Percentiles rank a stretch among this genome's conserved stretches.
phyloP scores from a whole-genome alignment of 176 grass and related monocot species.

The Saccharum officinarum region DNA sequence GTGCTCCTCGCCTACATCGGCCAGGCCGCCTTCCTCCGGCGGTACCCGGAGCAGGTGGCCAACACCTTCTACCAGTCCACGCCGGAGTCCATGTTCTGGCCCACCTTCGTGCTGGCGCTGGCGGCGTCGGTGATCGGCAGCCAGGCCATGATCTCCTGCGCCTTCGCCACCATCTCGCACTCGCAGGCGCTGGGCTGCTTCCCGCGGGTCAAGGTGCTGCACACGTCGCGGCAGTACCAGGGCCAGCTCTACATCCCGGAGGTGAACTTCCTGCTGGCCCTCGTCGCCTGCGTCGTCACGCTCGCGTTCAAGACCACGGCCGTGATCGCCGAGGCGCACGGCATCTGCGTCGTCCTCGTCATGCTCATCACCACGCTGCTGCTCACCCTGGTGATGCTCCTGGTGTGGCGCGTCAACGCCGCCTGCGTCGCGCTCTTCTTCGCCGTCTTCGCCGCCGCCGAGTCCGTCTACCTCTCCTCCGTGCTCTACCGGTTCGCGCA shows the following conservation, averaged over 20 bases:
- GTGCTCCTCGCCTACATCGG: constrained; percentile 73
- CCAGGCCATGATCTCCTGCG: constrained; percentile 78
- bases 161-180: constrained; percentile 67
- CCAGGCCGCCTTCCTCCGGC: constrained; percentile 59
- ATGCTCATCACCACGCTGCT: constrained; percentile 67
- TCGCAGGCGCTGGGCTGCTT: constrained; percentile 65
- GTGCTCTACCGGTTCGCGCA: constrained; percentile 71
- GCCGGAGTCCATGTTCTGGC: constrained; percentile 51
- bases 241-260: constrained; percentile 79
- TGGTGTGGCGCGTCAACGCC: constrained; percentile 44
- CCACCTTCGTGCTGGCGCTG: constrained; percentile 51
- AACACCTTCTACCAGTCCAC: constrained; percentile 65
- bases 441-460: constrained; percentile 36
- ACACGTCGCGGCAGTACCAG: constrained; percentile 56
- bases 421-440: constrained; percentile 58
- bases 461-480: constrained; percentile 71
- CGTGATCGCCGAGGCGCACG: constrained; percentile 67
- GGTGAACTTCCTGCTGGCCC: constrained; percentile 48
- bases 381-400: constrained; percentile 58
- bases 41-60: constrained; percentile 33
- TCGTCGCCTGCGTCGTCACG: constrained; percentile 49
- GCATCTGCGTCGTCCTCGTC: constrained; percentile 70
- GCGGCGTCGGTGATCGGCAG: constrained; percentile 55
- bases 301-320: constrained; percentile 34
- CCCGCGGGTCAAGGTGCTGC: constrained; percentile 56